Evolutionary conservation across 768 basidiomycete genomes (phyloP).

Genomic region (Sarcodon aspratus): DNA sequence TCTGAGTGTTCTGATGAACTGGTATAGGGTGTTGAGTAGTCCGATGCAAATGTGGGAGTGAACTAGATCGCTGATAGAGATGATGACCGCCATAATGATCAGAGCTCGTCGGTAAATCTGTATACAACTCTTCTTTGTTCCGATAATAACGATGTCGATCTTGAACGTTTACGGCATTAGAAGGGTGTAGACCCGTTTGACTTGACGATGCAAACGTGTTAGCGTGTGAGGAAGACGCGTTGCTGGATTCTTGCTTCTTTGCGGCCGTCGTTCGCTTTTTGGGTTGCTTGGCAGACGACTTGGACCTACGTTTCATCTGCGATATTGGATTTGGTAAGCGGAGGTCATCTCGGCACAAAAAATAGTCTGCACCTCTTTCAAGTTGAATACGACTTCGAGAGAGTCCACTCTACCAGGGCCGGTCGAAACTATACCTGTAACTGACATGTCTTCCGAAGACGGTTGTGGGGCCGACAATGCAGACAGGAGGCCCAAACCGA

Average conservation of each 20-base stretch:
- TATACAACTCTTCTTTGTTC: no score
- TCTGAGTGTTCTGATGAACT: no score
- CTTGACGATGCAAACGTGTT: no score
- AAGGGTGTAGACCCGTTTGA: no score
- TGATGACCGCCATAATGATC: no score
- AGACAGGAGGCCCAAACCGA: not conserved
- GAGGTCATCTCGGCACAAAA: not conserved
- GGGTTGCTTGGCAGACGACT: not conserved
- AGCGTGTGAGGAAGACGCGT: no score
- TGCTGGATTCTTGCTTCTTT: not conserved
- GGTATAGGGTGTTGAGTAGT: no score
- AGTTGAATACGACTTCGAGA: not conserved
- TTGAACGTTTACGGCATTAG: no score
- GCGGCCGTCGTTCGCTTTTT: not conserved
- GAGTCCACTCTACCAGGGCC: not conserved
- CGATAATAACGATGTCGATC: no score
- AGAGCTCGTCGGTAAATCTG: no score
- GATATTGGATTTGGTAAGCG: not conserved
- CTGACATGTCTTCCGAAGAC: not conserved
- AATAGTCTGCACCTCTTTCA: not conserved
- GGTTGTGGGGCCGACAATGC: not conserved
- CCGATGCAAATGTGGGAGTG: no score
- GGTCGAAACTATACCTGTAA: not conserved
- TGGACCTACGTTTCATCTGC: not conserved
- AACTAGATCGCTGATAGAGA: no score